Base-by-base conservation (phyloP, 2,329 filamentous ascomycete species). In the Trichoderma simmonsii region DNA sequence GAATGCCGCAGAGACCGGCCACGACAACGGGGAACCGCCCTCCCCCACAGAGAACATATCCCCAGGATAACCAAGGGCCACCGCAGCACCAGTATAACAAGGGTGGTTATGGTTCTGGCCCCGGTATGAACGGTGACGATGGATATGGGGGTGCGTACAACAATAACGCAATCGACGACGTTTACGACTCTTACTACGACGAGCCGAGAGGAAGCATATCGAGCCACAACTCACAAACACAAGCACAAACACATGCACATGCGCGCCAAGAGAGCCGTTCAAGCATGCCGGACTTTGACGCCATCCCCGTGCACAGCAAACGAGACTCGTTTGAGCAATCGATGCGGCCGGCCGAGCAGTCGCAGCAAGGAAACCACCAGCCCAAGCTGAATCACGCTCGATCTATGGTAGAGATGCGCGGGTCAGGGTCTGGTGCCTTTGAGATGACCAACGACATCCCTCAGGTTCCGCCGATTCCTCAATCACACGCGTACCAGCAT, bases 381-480 rank as follows among this genome's bases (percentile, higher is more conserved):
- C 87, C 85, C 26, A 85, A 88, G 75, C 79, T 91, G 65, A 87
- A 84, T 72, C 86, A 87, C 73, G 88, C 89, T 18, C 90, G 90
- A 74, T 93, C 91, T 12, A 91, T 93, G 77, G 90, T 91, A 34
- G 88, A 92, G 77, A 81, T 92, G 72, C 85, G 88, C 43, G 86
- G 89, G 75, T 86, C 87, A 4, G 89, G 92, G 76, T 85, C 89
- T 3, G 92, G 92, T 9, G 86, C 92, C 1, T 94, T 94, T 75
- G 93, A 94, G 77, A 91, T 95, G 86, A 90, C 88, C 2, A 86
- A 83, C 30, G 90, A 93, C 75, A 84, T 85, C 24, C 89, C 88
- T 26, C 83, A 85, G 3, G 81, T 90, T 34, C 89, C 90, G 12
- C 84, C 82, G 54, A 82, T 85, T 77, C 86, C 81, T 70, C 73